Percentiles rank a stretch among this genome's conserved stretches.
Evolutionary conservation across 2,329 filamentous ascomycete genomes (phyloP).

Genomic region (Phaeosphaeriaceae sp.): DNA sequence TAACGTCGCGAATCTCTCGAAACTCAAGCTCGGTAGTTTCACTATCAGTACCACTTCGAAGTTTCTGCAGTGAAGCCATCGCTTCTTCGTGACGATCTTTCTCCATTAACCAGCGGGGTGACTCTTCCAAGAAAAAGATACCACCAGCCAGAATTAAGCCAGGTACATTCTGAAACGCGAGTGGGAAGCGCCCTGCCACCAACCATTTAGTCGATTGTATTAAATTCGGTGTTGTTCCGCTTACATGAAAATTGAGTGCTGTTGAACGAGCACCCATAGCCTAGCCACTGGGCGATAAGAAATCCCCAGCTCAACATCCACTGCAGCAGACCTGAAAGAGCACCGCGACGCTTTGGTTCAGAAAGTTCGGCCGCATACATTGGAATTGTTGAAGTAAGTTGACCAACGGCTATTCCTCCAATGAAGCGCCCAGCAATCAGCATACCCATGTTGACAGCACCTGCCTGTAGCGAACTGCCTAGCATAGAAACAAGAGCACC

Average conservation of each 20-base stretch:
- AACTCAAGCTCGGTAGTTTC: constrained; percentile 29
- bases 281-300: constrained; percentile 48
- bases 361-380: constrained; percentile 41
- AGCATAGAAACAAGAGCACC: constrained; percentile 43
- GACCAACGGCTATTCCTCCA: constrained; percentile 57
- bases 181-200: constrained; percentile 44
- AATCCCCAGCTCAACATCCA: constrained; percentile 50
- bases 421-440: constrained; percentile 59
- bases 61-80: constrained; percentile 24
- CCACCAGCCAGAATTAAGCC: constrained; percentile 51
- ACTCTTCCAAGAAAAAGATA: constrained; percentile 63
- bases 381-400: constrained; percentile 25
- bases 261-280: constrained; percentile 44
- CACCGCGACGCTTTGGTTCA: constrained; percentile 47
- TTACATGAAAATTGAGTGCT: constrained; percentile 29
- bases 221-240: constrained; percentile 4
- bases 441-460: constrained; percentile 50
- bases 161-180: constrained; percentile 53
- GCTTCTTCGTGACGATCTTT: constrained; percentile 60
- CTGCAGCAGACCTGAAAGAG: constrained; percentile 66
- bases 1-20: constrained; percentile 30
- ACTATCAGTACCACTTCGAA: constrained; percentile 23
- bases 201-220: constrained; percentile 11
- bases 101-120: constrained; percentile 65
- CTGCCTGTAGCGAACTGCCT: constrained; percentile 47